phyloP scores from a whole-genome alignment of 176 grass and related monocot species.

The Saccharum officinarum region DNA sequence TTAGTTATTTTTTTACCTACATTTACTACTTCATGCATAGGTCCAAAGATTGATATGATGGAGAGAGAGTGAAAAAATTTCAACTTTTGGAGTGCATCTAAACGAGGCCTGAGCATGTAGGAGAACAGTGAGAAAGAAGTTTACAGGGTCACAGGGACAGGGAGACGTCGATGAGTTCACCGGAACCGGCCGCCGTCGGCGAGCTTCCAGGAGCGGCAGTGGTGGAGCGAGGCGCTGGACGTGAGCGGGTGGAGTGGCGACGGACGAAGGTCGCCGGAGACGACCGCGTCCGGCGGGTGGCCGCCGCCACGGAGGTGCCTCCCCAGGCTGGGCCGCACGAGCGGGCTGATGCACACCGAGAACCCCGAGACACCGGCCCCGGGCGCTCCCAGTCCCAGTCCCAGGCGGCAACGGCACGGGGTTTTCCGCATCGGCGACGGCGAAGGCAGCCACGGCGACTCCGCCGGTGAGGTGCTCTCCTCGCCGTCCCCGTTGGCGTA shows the following conservation, averaged over 20 bases:
- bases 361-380: conserved; percentile 55
- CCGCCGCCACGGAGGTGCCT: conserved; percentile 48
- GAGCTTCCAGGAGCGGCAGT: conserved; percentile 81
- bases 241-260: conserved; percentile 56
- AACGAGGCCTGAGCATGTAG: neutral
- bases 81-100: no score
- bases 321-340: conserved; percentile 49
- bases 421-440: conserved; percentile 57
- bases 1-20: no score
- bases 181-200: conserved; percentile 69
- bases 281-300: conserved; percentile 1
- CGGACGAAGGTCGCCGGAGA: conserved; percentile 56
- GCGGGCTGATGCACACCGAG: conserved; percentile 76
- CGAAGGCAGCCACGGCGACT: conserved; percentile 51
- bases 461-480: conserved; percentile 28
- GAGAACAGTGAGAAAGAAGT: neutral
- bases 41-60: no score
- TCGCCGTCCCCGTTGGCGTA: neutral
- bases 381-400: neutral
- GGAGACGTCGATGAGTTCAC: conserved; percentile 19
- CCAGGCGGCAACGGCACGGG: conserved; percentile 20
- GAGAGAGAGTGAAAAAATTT: no score
- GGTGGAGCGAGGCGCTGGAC: conserved; percentile 40
- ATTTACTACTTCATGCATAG: no score
- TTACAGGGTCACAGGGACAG: neutral